Evolutionary conservation across 345 rosid species (phyloP), one percentile per base, ranked within the genome.

Genomic region (Zanthoxylum bungeanum): DNA sequence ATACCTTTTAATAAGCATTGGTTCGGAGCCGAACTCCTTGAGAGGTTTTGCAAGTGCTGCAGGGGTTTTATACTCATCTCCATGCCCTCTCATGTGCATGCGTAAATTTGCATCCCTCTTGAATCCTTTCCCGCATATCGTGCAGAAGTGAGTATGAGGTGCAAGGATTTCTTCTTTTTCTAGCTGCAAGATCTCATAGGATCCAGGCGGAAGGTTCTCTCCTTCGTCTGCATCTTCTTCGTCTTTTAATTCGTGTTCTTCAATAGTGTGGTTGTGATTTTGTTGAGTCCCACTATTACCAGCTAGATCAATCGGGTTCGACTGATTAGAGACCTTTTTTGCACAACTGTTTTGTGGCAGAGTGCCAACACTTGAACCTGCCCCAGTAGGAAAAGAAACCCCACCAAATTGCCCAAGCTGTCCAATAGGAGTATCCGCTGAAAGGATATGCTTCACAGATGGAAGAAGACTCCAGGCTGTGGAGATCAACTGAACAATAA

Each of bases 111-210:
- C 98, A 7, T 93, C 97, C 33, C 97, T 80, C 77, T 91, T 93
- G 83, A 91, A 93, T 53, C 98, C 97, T 77, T 93, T 93, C 10
- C 91, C 91, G 9, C 97, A 42, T 64, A 95, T 90, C 0, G 88
- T 86, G 76, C 99, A 95, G 82, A 95, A 95, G 76, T 95, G 97
- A 11, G 99, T 91, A 75, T 95, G 99, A 2, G 97, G 99, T 7
- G 99, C 99, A 8, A 95, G 96, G 76, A 95, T 95, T 81, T 95
- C 99, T 78, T 95, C 99, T 75, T 90, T 95, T 78, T 95, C 98
- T 25, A 91, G 85, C 79, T 92, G 99, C 75, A 91, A 73, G 71
- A 95, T 92, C 83, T 95, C 98, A 40, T 88, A 92, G 3, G 98
- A 91, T 40, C 99, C 99, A 0, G 97, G 97, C 66, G 92, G 93